phyloP scores from a whole-genome alignment of 108 stramenopile species.

The Skeletonema grethae region DNA sequence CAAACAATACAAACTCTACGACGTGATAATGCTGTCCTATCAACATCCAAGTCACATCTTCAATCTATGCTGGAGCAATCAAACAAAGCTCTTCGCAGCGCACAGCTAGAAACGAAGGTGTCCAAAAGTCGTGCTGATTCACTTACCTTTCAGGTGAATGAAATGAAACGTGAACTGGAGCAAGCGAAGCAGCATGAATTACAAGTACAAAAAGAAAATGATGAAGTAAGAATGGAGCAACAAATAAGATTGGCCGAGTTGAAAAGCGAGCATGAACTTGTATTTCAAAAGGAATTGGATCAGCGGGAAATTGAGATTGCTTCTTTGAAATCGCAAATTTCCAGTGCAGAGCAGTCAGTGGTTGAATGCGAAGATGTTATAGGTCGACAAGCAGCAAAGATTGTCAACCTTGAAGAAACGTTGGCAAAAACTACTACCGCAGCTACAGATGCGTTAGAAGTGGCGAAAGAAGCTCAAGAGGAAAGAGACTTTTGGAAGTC shows the following conservation, averaged over 20 bases:
- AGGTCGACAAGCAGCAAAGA: background rate
- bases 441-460: background rate
- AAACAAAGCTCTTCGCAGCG: background rate
- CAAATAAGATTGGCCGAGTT: background rate
- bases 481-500: background rate
- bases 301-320: background rate
- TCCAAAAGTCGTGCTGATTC: background rate
- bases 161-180: background rate
- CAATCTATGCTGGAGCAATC: background rate
- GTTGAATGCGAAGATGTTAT: background rate
- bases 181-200: background rate
- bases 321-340: background rate
- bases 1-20: background rate
- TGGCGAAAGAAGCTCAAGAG: background rate
- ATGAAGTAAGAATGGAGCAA: background rate
- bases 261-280: background rate
- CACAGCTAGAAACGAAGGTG: background rate
- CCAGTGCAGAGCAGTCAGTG: background rate
- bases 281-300: background rate
- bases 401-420: background rate
- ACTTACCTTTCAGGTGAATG: slow-evolving; percentile 1
- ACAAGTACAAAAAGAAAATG: background rate
- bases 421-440: background rate
- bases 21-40: background rate
- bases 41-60: background rate